phyloP scores from a whole-genome alignment of 805 yeast species.

The Zygoascus bituminiphila region DNA sequence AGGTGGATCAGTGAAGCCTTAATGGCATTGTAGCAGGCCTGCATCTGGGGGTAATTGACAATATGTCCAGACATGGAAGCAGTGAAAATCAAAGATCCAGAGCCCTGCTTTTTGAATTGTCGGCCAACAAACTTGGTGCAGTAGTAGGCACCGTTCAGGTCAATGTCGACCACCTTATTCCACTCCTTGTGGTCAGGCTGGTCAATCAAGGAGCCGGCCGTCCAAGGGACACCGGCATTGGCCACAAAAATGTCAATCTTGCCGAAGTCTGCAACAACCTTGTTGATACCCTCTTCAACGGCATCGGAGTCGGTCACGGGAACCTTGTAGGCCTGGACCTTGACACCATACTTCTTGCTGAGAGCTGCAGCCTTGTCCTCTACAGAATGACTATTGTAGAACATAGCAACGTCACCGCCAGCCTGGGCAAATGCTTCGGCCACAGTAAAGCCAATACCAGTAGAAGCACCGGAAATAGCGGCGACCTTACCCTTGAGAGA shows the following conservation, averaged over 20 bases:
- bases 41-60: conserved; percentile 79
- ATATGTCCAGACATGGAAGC: conserved; percentile 88
- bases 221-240: conserved; percentile 86
- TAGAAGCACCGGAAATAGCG: conserved; percentile 75
- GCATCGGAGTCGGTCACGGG: conserved; percentile 41
- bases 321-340: conserved; percentile 57
- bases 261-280: conserved; percentile 62
- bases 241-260: conserved; percentile 78
- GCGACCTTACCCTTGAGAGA: conserved; percentile 78
- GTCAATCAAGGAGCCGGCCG: conserved; percentile 49
- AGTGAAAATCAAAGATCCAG: conserved; percentile 74
- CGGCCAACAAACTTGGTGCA: conserved; percentile 68
- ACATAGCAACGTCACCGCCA: conserved; percentile 73
- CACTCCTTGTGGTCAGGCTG: conserved; percentile 49
- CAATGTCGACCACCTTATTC: conserved; percentile 64
- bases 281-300: conserved; percentile 42
- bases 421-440: conserved; percentile 82
- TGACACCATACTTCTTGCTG: conserved; percentile 50
- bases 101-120: conserved; percentile 62
- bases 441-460: conserved; percentile 75
- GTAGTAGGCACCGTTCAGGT: conserved; percentile 73
- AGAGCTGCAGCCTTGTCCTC: conserved; percentile 52
- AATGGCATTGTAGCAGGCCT: conserved; percentile 78
- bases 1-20: conserved; percentile 79
- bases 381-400: conserved; percentile 58